A percentile compares a stretch with the other conserved stretches of the same genome.
These are phyloP conservation scores for Mycena kentingensis DNA, from an alignment of 768 basidiomycete genomes.

Conservation along the genomic window DNA sequence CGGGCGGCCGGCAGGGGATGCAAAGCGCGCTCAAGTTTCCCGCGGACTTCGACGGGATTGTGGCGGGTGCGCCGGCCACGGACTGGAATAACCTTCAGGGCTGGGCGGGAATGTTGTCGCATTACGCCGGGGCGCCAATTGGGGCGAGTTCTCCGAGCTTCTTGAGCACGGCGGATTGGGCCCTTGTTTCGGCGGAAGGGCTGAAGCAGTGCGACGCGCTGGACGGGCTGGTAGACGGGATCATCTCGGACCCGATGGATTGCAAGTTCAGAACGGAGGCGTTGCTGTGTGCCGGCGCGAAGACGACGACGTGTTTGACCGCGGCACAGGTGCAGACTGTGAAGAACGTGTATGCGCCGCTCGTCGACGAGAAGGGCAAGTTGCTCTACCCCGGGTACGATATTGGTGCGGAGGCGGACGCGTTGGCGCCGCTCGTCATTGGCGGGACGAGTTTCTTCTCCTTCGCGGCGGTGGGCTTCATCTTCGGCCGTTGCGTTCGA, in stretches of 20 bases:
- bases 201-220: slow-evolving; percentile 19
- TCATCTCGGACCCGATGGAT: slow-evolving; percentile 24
- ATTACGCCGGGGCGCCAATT: slow-evolving; percentile 6
- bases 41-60: slow-evolving; percentile 21
- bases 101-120: slow-evolving; percentile 4
- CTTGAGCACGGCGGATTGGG: slow-evolving; percentile 22
- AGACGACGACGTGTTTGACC: slow-evolving; percentile 20
- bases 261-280: slow-evolving; percentile 24
- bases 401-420: slow-evolving; percentile 18
- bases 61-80: slow-evolving; percentile 26
- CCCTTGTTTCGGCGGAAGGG: slow-evolving; percentile 21
- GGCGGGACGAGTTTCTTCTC: slow-evolving; percentile 1
- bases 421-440: background rate
- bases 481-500: background rate
- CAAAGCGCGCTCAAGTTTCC: slow-evolving; percentile 6
- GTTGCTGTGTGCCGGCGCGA: slow-evolving; percentile 12
- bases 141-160: slow-evolving; percentile 12
- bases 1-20: slow-evolving; percentile 3
- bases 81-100: slow-evolving; percentile 5
- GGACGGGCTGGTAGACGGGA: slow-evolving; percentile 24
- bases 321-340: slow-evolving; percentile 21
- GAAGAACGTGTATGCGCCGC: slow-evolving; percentile 18
- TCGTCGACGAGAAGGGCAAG: slow-evolving; percentile 16
- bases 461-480: background rate
- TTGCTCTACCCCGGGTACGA: slow-evolving; percentile 22